Evolutionary conservation across 2,329 filamentous ascomycete species (phyloP).

Genomic region (Juglanconis sp.): DNA sequence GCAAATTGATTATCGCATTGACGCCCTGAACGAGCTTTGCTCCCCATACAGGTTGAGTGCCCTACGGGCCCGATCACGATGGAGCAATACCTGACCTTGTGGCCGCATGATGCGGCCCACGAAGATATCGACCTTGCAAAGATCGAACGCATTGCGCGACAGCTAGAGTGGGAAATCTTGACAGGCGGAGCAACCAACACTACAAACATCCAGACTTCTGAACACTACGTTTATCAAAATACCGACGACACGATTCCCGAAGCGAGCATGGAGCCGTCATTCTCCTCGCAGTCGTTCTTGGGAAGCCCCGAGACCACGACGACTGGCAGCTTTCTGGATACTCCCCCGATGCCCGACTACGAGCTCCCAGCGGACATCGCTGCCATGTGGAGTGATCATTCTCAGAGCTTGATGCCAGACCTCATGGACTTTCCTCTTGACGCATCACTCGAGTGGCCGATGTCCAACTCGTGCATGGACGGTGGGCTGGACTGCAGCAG

Average conservation of each 20-base stretch:
- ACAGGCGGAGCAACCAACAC: background rate
- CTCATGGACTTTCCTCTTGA: background rate
- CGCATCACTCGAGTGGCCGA: background rate
- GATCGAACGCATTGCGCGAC: background rate
- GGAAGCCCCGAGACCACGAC: background rate
- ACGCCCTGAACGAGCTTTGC: too few species aligned
- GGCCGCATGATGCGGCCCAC: background rate
- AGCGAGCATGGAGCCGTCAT: background rate
- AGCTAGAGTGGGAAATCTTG: background rate
- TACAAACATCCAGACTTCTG: background rate
- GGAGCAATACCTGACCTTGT: background rate
- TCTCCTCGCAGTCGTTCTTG: background rate
- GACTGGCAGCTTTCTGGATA: background rate
- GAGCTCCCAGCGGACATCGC: background rate
- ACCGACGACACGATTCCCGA: background rate
- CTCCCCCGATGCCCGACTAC: background rate
- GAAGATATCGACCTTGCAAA: background rate
- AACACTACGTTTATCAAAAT: background rate
- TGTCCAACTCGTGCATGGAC: background rate
- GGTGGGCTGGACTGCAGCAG: background rate
- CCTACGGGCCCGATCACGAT: background rate
- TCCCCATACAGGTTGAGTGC: background rate
- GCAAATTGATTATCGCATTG: too few species aligned
- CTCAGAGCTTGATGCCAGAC: background rate
- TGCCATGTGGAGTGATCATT: background rate